Conservation (phyloP, 2,329 filamentous ascomycete genomes). For the Incumbomyces lentus region DNA sequence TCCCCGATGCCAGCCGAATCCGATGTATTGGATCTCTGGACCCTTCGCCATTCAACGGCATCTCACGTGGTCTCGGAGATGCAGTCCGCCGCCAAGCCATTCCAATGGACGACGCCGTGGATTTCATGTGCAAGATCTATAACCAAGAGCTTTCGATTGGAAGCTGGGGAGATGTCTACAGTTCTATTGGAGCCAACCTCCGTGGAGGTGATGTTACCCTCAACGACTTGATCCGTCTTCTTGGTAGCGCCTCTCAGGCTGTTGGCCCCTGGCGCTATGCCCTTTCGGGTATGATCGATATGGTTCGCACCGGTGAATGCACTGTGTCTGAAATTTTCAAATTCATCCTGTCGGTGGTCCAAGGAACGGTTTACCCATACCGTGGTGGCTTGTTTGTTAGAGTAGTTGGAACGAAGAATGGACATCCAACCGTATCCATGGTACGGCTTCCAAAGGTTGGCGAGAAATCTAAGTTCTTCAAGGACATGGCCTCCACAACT, state of each 20-base stretch:
- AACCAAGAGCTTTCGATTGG: not conserved
- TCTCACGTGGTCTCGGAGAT: conserved; percentile 13
- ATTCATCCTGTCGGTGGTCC: conserved; percentile 2
- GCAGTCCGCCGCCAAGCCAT: conserved; percentile 12
- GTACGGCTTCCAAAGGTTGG: not conserved
- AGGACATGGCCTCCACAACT: conserved; percentile 11
- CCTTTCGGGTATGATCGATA: no score
- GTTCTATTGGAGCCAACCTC: not conserved
- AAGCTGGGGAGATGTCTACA: no score
- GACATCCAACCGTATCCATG: not conserved
- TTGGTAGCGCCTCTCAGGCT: no score
- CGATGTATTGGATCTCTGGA: no score
- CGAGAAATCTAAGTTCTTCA: not conserved
- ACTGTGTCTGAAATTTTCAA: no score
- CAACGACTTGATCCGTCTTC: no score
- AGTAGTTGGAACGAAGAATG: conserved; percentile 4
- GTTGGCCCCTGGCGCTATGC: conserved; percentile 11
- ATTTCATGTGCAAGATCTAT: conserved; percentile 9
- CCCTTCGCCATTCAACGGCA: no score
- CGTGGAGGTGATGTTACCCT: conserved; percentile 4
- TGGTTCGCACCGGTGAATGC: no score
- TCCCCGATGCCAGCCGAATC: no score
- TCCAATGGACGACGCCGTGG: conserved; percentile 10
- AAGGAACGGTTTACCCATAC: no score
- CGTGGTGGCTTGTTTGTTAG: no score